Conservation (phyloP, 1,139 yeast species). For the Pichia sp. region DNA sequence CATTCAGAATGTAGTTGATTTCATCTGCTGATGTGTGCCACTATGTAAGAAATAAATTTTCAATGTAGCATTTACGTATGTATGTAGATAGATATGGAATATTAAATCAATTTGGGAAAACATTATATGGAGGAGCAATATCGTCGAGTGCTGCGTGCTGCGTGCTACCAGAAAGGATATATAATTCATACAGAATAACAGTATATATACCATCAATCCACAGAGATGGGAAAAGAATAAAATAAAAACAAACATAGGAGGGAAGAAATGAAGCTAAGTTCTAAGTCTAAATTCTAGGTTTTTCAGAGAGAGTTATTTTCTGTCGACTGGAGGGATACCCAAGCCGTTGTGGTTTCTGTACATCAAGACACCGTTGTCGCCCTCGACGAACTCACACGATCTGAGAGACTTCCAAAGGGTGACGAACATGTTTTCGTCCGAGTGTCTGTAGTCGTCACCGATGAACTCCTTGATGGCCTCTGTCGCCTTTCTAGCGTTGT, state of each 20-base stretch:
- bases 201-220: conserved; percentile 11
- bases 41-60: too few species aligned
- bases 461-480: conserved; percentile 74
- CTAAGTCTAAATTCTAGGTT: too few species aligned
- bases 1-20: conserved; percentile 48
- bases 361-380: conserved; percentile 73
- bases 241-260: background rate
- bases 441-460: conserved; percentile 72
- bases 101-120: too few species aligned
- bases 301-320: too few species aligned
- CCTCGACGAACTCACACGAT: conserved; percentile 80
- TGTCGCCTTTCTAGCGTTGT: conserved; percentile 78
- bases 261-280: too few species aligned
- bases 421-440: conserved; percentile 68
- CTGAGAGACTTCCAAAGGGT: conserved; percentile 70
- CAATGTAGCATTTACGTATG: too few species aligned
- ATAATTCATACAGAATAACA: background rate
- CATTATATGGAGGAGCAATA: too few species aligned
- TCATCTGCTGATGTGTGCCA: conserved; percentile 24
- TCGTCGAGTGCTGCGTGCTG: background rate
- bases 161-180: background rate
- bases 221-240: conserved; percentile 6
- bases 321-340: conserved; percentile 36
- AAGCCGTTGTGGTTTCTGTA: conserved; percentile 65
- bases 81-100: too few species aligned